Base-by-base conservation (phyloP, 768 basidiomycete species). In the Lentinula aciculospora region DNA sequence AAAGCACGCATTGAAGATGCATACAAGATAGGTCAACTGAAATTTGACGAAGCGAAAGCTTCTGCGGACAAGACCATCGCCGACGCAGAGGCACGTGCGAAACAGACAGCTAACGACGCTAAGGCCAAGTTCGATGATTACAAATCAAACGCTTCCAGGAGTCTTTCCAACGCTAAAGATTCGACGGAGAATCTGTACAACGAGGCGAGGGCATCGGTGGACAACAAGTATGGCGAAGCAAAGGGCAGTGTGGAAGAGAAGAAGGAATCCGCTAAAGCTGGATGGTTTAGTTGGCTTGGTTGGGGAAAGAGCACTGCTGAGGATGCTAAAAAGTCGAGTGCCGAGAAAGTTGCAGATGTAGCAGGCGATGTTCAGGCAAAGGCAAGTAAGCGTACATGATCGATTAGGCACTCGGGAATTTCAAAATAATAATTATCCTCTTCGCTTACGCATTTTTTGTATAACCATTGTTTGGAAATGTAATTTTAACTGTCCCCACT, bases 231-330 rank as follows among this genome's bases (percentile, higher is more conserved):
- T 31, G 59, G 44, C 5, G 48, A 54, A 19, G 37, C 8, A 5
- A 62, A 60, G 49, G 48, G 13, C n/a, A 15, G 36, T n/a, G 28
- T 50, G 13, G 48, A 58, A 12, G 46, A 61, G 50, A 59, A 59
- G 50, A 42, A 37, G 34, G 60, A 63, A 9, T 57, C 63, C 29
- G 62, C 56, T 23, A 61, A 63, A 32, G 53, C 54, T 13, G 57
- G 62, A n/a, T 63, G 64, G 62, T 61, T 60, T 28, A 63, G 62
- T 25, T 65, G 64, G 64, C 57, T 63, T 28, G 60, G 64, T 12
- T 65, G 64, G 64, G 64, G 64, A 7, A 60, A 65, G 56, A 61
- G 58, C 49, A 63, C 61, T 42, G 54, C 62, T 21, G 62, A 58
- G 45, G 64, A 65, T 37, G 50, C 50, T 2, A 61, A 63, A 55